Percentiles rank a stretch among this genome's conserved stretches.
Evolutionary conservation across 768 basidiomycete genomes (phyloP).

Genomic region (Ramaria rubella): DNA sequence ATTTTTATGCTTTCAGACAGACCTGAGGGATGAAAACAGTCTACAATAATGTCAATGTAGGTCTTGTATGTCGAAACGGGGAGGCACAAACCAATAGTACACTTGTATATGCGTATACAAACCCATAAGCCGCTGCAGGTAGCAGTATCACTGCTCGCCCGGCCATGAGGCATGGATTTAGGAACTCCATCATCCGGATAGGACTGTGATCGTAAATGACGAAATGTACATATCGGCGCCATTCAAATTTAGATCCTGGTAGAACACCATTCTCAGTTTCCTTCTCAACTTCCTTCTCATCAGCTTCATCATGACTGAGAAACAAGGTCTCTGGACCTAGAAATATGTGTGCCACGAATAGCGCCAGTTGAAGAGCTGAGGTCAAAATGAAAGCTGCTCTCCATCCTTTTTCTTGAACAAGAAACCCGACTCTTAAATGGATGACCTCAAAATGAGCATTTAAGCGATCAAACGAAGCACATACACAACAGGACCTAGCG

Average conservation of each 20-base stretch:
- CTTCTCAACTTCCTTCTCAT: no score
- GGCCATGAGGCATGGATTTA: not conserved
- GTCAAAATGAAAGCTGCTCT: slow-evolving; percentile 5
- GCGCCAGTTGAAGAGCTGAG: not conserved
- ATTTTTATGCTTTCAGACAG: not conserved
- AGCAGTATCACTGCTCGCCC: not conserved
- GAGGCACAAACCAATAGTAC: not conserved
- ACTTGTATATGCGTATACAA: not conserved
- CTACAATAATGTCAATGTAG: not conserved
- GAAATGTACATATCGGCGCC: not conserved
- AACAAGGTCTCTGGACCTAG: slow-evolving; percentile 11
- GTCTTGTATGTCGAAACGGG: not conserved
- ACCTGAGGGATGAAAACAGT: slow-evolving; percentile 1
- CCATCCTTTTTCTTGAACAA: slow-evolving; percentile 12
- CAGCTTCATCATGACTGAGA: not conserved
- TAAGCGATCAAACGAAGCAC: not conserved
- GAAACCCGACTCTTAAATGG: not conserved
- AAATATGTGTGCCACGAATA: slow-evolving; percentile 12
- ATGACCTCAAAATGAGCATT: not conserved
- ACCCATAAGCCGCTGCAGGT: not conserved
- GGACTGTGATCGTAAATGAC: not conserved
- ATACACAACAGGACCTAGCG: not conserved
- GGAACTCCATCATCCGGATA: not conserved
- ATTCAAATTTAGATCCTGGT: not conserved
- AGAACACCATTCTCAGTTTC: no score